Conservation (phyloP, 495 filamentous ascomycete genomes). For the Acidiella bohemica region DNA sequence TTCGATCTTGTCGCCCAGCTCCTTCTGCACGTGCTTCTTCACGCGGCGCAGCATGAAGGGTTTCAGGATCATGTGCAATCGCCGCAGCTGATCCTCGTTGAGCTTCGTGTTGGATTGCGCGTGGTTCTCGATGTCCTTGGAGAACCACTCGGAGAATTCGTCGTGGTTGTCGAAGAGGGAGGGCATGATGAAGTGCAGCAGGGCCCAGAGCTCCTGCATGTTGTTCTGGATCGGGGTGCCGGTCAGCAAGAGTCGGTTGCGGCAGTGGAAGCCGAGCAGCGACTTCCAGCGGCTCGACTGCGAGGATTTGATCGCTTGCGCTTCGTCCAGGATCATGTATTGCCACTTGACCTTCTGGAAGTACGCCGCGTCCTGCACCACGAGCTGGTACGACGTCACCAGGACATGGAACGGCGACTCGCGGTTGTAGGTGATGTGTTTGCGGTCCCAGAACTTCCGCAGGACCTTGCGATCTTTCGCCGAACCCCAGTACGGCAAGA, state of each 20-base stretch:
- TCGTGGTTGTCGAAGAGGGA: conserved; percentile 96
- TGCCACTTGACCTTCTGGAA: conserved; percentile 99
- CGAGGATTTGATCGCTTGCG: conserved; percentile 97
- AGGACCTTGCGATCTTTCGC: conserved; percentile 90
- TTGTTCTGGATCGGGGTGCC: conserved; percentile 99
- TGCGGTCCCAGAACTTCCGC: conserved; percentile 97
- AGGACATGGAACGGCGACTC: conserved; percentile 91
- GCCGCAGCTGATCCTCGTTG: conserved; percentile 91
- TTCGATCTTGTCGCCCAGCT: conserved; percentile 97
- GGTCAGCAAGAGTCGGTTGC: conserved; percentile 85
- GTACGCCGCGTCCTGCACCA: conserved; percentile 87
- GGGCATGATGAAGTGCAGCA: conserved; percentile 99
- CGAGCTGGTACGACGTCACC: conserved; percentile 92
- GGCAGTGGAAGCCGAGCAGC: conserved; percentile 83
- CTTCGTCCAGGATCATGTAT: conserved; percentile 98
- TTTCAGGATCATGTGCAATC: conserved; percentile 96
- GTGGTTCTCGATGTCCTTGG: conserved; percentile 97
- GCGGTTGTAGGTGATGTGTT: conserved; percentile 85
- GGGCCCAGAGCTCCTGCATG: conserved; percentile 98
- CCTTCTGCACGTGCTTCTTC: conserved; percentile 98
- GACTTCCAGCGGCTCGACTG: conserved; percentile 94
- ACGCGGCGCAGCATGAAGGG: conserved; percentile 98
- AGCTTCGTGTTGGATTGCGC: conserved; percentile 97
- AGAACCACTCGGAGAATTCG: conserved; percentile 99
- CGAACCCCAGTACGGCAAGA: conserved; percentile 92